phyloP scores from a whole-genome alignment of 768 basidiomycete genomes.

The Pisolithus marmoratus region DNA sequence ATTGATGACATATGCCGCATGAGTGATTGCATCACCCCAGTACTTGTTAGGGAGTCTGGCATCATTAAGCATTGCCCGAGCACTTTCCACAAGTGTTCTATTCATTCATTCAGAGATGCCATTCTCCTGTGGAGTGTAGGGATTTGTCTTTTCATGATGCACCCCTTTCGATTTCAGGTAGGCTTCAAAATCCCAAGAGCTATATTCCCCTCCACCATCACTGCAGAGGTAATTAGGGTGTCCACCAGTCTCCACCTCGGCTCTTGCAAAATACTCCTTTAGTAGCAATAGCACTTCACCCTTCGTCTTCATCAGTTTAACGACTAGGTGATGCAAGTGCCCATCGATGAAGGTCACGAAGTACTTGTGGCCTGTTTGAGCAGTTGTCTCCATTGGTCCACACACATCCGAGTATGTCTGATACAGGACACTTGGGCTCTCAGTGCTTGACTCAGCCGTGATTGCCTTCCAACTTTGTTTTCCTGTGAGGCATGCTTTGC shows the following conservation, averaged over 20 bases:
- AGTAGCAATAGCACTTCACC: slow-evolving; percentile 5
- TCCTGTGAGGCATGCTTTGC: slow-evolving; percentile 17
- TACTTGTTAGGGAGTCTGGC: neutral
- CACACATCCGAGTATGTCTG: slow-evolving; percentile 16
- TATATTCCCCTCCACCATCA: slow-evolving; percentile 23
- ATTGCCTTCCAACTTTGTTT: slow-evolving; percentile 16
- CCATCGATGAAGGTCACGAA: slow-evolving; percentile 17
- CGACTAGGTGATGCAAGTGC: slow-evolving; percentile 9
- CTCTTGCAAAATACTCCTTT: slow-evolving; percentile 8
- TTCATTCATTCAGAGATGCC: slow-evolving; percentile 2
- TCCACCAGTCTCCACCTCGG: slow-evolving; percentile 9
- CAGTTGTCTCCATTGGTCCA: slow-evolving; percentile 11
- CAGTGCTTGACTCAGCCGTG: slow-evolving; percentile 2
- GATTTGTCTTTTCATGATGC: slow-evolving; percentile 3
- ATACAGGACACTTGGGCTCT: neutral
- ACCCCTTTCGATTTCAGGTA: slow-evolving; percentile 12
- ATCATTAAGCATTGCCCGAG: neutral
- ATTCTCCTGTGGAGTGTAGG: slow-evolving; percentile 5
- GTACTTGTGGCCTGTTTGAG: slow-evolving; percentile 8
- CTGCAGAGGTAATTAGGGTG: slow-evolving; percentile 12
- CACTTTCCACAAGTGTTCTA: neutral
- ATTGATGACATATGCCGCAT: too few relatives aligned
- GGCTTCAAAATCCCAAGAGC: slow-evolving; percentile 3
- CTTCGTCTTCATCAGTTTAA: slow-evolving; percentile 7
- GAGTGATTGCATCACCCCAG: neutral